Base-by-base conservation (phyloP, 192 early-diverging fungal genomes). In the Coemansia brasiliensis region DNA sequence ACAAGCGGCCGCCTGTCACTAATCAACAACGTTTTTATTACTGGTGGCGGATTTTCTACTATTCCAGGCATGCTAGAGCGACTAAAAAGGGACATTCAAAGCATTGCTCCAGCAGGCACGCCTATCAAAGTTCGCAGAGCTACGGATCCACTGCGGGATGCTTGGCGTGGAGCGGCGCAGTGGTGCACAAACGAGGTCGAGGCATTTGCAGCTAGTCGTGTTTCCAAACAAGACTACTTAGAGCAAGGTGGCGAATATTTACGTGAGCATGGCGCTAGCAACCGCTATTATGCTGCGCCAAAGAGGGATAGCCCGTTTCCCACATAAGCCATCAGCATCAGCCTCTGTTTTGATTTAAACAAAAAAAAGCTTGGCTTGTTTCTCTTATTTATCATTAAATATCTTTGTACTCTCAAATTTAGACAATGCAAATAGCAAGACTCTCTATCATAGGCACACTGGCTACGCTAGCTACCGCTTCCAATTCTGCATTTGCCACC, bases 231-330 rank as follows among this genome's bases (percentile, higher is more conserved):
- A 39, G 86, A 92, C 42, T 96, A 94, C 67, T 77, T 91, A 21
- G 94, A 96, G 69, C 77, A 76, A 52, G 94, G 94, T 27, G 86
- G 87, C 45, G 84, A 90, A 44, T 96, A 96, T 57, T 72, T 96
- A 51, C 86, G 90, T 43, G 94, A 94, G 59, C 90, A 94, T 72
- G 75, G 83, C 5, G 79, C 89, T 27, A 89, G 93, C 43, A 95
- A 95, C 60, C 66, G 85, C 11, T 83, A 71, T 43, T 66, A 63
- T 25, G 20, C 39, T 17, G 51, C 61, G 0, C 15, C 63, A 3
- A 37, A 21, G 29, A 43, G 42, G 13, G 24, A 51, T 29, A 59
- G 27, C 45, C 42, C 57, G 7, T 29, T 21, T 37, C 42, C 35
- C 45, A 21, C 57, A 5, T 59, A 39, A 17, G 7, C 24, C 17